phyloP scores from a whole-genome alignment of 176 grass and related monocot genomes.

The Zoysia pacifica region DNA sequence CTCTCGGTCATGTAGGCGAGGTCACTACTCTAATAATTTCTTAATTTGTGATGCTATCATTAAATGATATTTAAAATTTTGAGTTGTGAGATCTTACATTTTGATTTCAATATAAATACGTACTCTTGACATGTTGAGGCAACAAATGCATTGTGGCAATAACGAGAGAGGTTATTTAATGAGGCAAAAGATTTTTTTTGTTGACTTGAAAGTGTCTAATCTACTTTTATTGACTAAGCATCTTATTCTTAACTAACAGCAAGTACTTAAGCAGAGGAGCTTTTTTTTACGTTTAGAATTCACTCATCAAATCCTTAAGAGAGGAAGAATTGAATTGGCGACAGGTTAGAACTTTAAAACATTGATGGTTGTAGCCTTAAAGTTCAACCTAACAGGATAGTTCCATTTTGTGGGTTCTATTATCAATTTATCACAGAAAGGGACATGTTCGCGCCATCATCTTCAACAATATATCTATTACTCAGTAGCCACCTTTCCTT shows the following conservation, averaged over 20 bases:
- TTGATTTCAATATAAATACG: slow-evolving; percentile 61
- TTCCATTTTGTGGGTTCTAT: neutral
- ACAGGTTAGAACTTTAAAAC: slow-evolving; percentile 41
- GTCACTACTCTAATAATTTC: slow-evolving; percentile 37
- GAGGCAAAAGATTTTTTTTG: slow-evolving; percentile 14
- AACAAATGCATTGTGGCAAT: slow-evolving; percentile 38
- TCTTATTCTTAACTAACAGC: slow-evolving; percentile 42
- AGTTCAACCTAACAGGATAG: slow-evolving; percentile 1
- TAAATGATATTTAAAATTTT: neutral
- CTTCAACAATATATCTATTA: slow-evolving; percentile 49
- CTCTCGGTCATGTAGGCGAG: slow-evolving; percentile 78
- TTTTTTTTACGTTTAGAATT: slow-evolving; percentile 70
- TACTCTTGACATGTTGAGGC: slow-evolving; percentile 68
- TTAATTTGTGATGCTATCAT: neutral
- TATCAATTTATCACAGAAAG: slow-evolving; percentile 48
- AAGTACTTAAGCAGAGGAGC: slow-evolving; percentile 42
- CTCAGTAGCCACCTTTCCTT: slow-evolving; percentile 71
- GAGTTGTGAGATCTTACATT: slow-evolving; percentile 35
- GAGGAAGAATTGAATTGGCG: slow-evolving; percentile 67
- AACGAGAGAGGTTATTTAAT: slow-evolving; percentile 47
- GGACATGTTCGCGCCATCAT: slow-evolving; percentile 64
- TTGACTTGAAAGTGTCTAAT: neutral
- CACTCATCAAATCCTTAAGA: slow-evolving; percentile 68
- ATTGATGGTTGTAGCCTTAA: slow-evolving; percentile 28
- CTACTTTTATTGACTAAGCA: slow-evolving; percentile 17